Evolutionary conservation across 23 red algal genomes (phyloP).

Genomic region (Gracilaria gracilis): DNA sequence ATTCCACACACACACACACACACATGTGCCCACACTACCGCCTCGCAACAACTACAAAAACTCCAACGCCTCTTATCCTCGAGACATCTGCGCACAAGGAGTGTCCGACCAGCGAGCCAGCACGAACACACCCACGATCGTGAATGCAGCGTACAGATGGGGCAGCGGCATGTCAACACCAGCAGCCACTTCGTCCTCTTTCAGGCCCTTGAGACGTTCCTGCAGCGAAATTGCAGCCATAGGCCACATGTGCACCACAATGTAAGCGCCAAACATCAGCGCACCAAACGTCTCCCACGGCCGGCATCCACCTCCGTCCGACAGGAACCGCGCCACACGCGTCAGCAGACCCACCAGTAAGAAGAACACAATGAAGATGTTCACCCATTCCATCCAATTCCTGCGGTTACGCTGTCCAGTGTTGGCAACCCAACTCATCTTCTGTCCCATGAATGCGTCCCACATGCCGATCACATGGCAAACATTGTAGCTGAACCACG

Average conservation of each 20-base stretch:
- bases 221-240: slow-evolving; percentile 70
- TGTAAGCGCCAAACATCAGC: slow-evolving; percentile 71
- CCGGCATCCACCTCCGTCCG: slow-evolving; percentile 49
- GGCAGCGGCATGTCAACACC: slow-evolving; percentile 58
- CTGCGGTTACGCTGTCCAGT: slow-evolving; percentile 68
- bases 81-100: slow-evolving; percentile 56
- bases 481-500: slow-evolving; percentile 79
- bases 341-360: slow-evolving; percentile 41
- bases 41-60: background rate
- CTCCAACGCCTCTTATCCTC: background rate
- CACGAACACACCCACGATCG: slow-evolving; percentile 68
- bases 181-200: slow-evolving; percentile 62
- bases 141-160: slow-evolving; percentile 44
- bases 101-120: slow-evolving; percentile 74
- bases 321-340: slow-evolving; percentile 55
- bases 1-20: too few relatives aligned
- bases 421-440: slow-evolving; percentile 81
- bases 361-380: slow-evolving; percentile 47
- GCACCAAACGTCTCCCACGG: slow-evolving; percentile 80
- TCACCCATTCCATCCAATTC: slow-evolving; percentile 83
- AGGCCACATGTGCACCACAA: slow-evolving; percentile 62
- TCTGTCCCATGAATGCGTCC: slow-evolving; percentile 54
- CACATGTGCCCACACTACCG: too few relatives aligned
- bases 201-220: slow-evolving; percentile 56
- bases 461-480: slow-evolving; percentile 73